Base-by-base conservation (phyloP, 495 filamentous ascomycete genomes). In the Penicillium waksmanii region DNA sequence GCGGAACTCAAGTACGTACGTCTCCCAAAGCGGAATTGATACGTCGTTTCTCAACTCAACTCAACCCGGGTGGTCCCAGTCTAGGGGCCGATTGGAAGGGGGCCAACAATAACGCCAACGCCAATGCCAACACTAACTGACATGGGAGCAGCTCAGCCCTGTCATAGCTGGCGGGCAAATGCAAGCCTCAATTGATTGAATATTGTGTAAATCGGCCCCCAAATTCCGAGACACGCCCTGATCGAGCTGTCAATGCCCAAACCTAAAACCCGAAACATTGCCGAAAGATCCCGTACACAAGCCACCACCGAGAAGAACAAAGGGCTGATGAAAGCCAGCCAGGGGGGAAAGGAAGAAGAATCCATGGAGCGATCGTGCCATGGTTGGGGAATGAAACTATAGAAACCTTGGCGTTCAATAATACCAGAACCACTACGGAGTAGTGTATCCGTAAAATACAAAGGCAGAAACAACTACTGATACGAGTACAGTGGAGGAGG, bases 211-310 rank as follows among this genome's bases (percentile, higher is more conserved):
- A 60, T 57, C 57, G 62, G 23, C 56, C 56, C 61, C 56, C 60
- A 52, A 63, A 56, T 48, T 15, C 52, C 51, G 52, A 58, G 56
- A 53, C 61, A 58, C 55, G 15, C 21, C 4, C 17, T 3, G 49
- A 44, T 31, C 27, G 11, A 46, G 53, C 53, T 48, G 35, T 55
- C 49, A 51, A 36, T 23, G 1, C 13, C 17, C 25, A 51, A 50
- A 21, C 49, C 49, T 34, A 35, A 51, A 36, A 12, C 21, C 21
- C 44, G 44, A 25, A 48, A 25, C 44, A 48, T 15, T 21, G 44
- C 44, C 47, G 47, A 33, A 50, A 17, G 27, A 31, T 31, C 27
- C 27, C 27, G 27, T 31, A 31, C 27, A 31, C 27, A 9, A 31
- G 27, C 27, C 27, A 31, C 27, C 27, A 31, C 27, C 27, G 8